Evolutionary conservation across 176 grass and related monocot genomes (phyloP), one percentile per base, ranked within the genome.

Genomic region (Carex cristatella): DNA sequence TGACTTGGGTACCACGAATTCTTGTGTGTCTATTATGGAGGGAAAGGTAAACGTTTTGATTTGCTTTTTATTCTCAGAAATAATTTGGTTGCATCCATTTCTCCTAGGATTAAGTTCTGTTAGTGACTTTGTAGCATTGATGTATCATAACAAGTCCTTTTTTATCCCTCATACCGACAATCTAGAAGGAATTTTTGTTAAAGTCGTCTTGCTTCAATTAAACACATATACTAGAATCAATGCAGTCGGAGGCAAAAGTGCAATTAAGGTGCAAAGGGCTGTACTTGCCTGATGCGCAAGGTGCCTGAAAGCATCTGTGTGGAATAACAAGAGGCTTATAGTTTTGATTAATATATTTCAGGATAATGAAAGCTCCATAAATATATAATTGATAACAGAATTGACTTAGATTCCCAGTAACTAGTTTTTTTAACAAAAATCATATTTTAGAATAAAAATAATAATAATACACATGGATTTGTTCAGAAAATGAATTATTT

Each of bases 1-100:
- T 83, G 95, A 98, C 83, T 89, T 98, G 85, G 95, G 95, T 14
- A 98, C 95, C 4, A 96, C 94, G 0, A 96, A 96, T n/a, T 96
- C 94, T 4, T 96, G 94, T 46, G 91, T 93, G 54, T 89, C 94
- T 54, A 91, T 98, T 7, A 95, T 95, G 95, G 96, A 99, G 71
- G 91, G 96, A 62, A 99, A 98, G 96, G 96, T 95, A 49, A 84
- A 0, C 23, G 80, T 0, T 80, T 86, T 65, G 28, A 33, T 78
- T 33, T 15, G 3, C 44, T 74, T 10, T 63, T 18, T 4, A 35
- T 49, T 67, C 81, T 53, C 11, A 9, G 18, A 11, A 32, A 79
- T 38, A 61, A 60, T 80, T 38, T 15, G 35, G n/a, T 12, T 23
- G 7, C 16, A 13, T 53, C n/a, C 27, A 19, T 72, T 49, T 46